Percentiles rank a stretch among this genome's conserved stretches.
Conservation (phyloP, 371 early-diverging fungal genomes). For the Dinochytrium kinnereticum region DNA sequence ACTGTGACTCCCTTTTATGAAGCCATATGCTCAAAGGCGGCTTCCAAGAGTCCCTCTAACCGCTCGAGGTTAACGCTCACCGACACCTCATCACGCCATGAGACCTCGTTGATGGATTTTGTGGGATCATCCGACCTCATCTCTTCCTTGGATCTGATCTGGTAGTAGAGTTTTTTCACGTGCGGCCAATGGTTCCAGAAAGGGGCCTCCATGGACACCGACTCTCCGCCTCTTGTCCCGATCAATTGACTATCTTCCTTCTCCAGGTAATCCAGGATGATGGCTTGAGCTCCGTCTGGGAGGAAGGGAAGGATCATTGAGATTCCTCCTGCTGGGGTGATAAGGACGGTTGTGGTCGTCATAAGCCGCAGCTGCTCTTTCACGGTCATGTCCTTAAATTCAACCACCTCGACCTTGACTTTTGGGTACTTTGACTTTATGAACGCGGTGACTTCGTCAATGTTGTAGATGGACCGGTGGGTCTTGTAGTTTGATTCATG, state of each 20-base stretch:
- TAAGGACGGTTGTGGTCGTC: conserved; percentile 29
- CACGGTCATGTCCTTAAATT: conserved; percentile 30
- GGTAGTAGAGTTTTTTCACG: conserved; percentile 43
- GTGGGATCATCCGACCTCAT: conserved; percentile 29
- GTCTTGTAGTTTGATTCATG: not conserved
- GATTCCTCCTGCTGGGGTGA: conserved; percentile 43
- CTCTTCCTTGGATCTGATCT: conserved; percentile 25
- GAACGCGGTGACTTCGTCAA: conserved; percentile 23
- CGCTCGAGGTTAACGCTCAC: conserved; percentile 22
- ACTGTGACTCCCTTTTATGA: not conserved
- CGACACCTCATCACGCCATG: conserved; percentile 34
- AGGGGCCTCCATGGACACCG: conserved; percentile 43
- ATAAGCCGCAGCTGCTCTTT: conserved; percentile 34
- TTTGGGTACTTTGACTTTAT: conserved; percentile 19
- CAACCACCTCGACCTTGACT: conserved; percentile 25
- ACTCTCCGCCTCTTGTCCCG: conserved; percentile 24
- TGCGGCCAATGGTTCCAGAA: conserved; percentile 47
- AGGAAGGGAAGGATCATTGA: conserved; percentile 44
- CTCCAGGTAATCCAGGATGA: conserved; percentile 42
- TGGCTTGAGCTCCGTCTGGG: conserved; percentile 42
- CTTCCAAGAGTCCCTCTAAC: conserved; percentile 22
- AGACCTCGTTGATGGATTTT: conserved; percentile 25
- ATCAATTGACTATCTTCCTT: conserved; percentile 26
- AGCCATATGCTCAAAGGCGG: conserved; percentile 38
- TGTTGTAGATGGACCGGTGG: conserved; percentile 36